These are phyloP conservation scores for Rhizophora apiculata DNA, from an alignment of 345 rosid species.

Conservation along the genomic window DNA sequence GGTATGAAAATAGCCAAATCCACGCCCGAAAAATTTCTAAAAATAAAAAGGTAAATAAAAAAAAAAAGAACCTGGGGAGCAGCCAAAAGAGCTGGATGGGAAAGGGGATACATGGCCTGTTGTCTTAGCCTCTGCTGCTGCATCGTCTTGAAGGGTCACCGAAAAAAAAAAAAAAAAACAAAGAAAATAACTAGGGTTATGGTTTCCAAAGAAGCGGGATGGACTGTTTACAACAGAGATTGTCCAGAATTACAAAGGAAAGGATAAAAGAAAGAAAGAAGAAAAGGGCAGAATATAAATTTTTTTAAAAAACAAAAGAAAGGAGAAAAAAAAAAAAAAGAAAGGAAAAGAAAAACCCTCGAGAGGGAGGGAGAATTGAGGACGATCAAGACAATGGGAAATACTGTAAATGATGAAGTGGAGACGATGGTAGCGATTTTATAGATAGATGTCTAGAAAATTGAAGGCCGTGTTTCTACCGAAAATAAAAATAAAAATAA, in stretches of 20 bases:
- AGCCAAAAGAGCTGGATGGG: constrained; percentile 49
- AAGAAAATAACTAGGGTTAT: constrained; percentile 10
- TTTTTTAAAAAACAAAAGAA: background rate
- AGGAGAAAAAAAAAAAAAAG: background rate
- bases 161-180: background rate
- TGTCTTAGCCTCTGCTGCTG: constrained; percentile 55
- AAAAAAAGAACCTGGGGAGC: constrained; percentile 47
- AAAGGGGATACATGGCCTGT: constrained; percentile 60
- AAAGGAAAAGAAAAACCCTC: constrained; percentile 25
- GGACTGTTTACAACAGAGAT: too few relatives aligned
- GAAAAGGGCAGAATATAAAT: background rate
- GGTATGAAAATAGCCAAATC: background rate
- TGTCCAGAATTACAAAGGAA: background rate
- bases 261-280: background rate
- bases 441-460: background rate
- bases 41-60: background rate
- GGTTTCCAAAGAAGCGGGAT: constrained; percentile 10
- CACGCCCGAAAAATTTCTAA: background rate
- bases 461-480: too few relatives aligned
- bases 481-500: too few relatives aligned
- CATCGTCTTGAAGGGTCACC: background rate
- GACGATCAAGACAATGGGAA: background rate
- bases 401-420: background rate
- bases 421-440: background rate
- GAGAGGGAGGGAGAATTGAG: constrained; percentile 19